phyloP scores from a whole-genome alignment of 108 stramenopile species.

The Cyclotella kingstonii region DNA sequence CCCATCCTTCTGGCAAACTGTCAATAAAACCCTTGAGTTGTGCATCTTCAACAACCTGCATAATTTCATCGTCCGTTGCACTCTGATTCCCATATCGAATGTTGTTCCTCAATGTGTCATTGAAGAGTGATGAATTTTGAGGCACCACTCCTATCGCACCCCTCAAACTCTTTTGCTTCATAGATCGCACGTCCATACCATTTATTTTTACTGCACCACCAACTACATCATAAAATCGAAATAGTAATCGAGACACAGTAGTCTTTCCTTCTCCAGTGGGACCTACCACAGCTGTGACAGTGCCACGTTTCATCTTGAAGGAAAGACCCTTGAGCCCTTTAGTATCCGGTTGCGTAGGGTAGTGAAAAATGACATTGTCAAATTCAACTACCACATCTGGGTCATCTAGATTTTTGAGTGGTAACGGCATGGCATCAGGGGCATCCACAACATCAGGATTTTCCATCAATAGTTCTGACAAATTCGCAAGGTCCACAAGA shows the following conservation, averaged over 20 bases:
- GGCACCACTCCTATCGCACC: conserved; percentile 92
- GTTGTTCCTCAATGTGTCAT: conserved; percentile 91
- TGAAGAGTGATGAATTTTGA: conserved; percentile 91
- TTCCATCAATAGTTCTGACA: conserved; percentile 88
- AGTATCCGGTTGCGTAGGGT: conserved; percentile 79
- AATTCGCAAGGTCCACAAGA: conserved; percentile 88
- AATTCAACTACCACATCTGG: conserved; percentile 91
- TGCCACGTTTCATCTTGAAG: conserved; percentile 91
- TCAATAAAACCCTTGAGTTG: conserved; percentile 82
- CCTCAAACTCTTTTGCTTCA: conserved; percentile 83
- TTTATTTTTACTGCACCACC: conserved; percentile 90
- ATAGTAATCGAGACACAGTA: conserved; percentile 86
- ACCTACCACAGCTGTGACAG: conserved; percentile 95
- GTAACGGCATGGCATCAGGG: conserved; percentile 68
- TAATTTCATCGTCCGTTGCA: conserved; percentile 73
- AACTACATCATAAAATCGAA: conserved; percentile 90
- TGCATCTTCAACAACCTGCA: conserved; percentile 69
- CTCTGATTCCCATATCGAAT: conserved; percentile 75
- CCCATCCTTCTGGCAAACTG: conserved; percentile 81
- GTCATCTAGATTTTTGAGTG: conserved; percentile 45
- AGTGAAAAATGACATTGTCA: conserved; percentile 90
- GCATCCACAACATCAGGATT: conserved; percentile 87
- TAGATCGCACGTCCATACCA: conserved; percentile 84
- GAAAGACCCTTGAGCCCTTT: conserved; percentile 87
- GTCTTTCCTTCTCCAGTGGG: conserved; percentile 94